Evolutionary conservation across 495 filamentous ascomycete species (phyloP).

Genomic region (Pyrenula aspistea): DNA sequence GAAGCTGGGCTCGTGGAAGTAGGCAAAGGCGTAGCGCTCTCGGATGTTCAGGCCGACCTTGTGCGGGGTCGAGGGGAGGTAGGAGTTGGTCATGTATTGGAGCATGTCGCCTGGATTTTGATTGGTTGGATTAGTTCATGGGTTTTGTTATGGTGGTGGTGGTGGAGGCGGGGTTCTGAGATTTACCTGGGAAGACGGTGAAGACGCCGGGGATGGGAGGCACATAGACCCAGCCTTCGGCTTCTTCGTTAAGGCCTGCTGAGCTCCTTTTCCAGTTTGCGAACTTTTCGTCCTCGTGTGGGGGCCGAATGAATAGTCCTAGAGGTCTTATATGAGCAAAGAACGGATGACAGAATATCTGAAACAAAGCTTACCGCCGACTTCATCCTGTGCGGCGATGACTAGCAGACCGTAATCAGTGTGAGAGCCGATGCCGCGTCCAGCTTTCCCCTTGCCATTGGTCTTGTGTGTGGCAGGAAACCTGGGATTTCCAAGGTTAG

Average conservation of each 20-base stretch:
- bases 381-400: constrained; percentile 29
- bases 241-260: constrained; percentile 27
- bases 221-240: constrained; percentile 28
- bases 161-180: neutral
- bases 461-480: constrained; percentile 25
- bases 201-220: constrained; percentile 23
- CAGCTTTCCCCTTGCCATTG: constrained; percentile 30
- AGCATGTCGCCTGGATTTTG: constrained; percentile 29
- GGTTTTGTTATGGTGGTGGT: neutral
- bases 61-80: constrained; percentile 28
- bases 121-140: neutral
- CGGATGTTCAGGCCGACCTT: constrained; percentile 32
- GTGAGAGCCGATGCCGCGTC: constrained; percentile 32
- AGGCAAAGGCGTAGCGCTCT: constrained; percentile 27
- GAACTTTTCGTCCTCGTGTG: constrained; percentile 18
- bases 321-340: neutral
- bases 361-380: constrained; percentile 24
- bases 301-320: constrained; percentile 27
- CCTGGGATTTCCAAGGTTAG: constrained; percentile 2
- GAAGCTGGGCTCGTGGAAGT: constrained; percentile 37
- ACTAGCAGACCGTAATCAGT: constrained; percentile 34
- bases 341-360: no score
- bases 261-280: constrained; percentile 31
- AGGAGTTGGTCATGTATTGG: constrained; percentile 28
- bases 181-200: constrained; percentile 31